Percentiles rank a stretch among this genome's conserved stretches.
These are phyloP conservation scores for Postia placenta DNA, from an alignment of 768 basidiomycete genomes.

Conservation along the genomic window DNA sequence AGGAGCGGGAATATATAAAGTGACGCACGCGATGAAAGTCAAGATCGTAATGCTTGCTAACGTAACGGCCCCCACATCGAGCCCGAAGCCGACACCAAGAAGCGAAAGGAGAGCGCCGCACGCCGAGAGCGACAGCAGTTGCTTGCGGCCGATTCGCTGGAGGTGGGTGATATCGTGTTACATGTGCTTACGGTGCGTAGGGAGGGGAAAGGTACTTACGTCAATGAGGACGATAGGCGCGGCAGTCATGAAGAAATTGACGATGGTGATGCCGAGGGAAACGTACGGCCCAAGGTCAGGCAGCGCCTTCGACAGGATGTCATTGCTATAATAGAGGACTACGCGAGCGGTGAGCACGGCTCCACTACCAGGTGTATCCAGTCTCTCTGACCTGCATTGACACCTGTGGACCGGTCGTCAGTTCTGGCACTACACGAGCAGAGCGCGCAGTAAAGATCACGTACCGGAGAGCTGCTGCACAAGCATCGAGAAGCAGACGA, in stretches of 20 bases:
- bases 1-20: not conserved
- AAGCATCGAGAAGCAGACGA: conserved; percentile 66
- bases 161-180: not conserved
- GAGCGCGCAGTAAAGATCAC: not conserved
- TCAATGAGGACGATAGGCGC: conserved; percentile 86
- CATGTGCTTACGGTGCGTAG: not conserved
- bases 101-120: conserved; percentile 62
- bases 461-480: conserved; percentile 76
- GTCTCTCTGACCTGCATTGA: conserved; percentile 67
- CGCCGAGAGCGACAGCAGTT: conserved; percentile 62
- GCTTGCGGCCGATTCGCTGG: conserved; percentile 69
- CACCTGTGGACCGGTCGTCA: conserved; percentile 36
- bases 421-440: not conserved
- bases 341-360: too few species aligned
- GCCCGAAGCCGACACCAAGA: conserved; percentile 59
- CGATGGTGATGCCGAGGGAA: conserved; percentile 76
- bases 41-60: conserved; percentile 71
- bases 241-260: conserved; percentile 81
- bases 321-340: conserved; percentile 91
- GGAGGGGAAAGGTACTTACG: conserved; percentile 32
- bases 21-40: conserved; percentile 70
- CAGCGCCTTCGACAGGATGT: conserved; percentile 75
- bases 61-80: conserved; percentile 53
- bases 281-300: conserved; percentile 78
- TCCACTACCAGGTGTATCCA: too few species aligned